Base-by-base conservation (phyloP, 2,329 filamentous ascomycete genomes). In the Pseudopithomyces chartarum region DNA sequence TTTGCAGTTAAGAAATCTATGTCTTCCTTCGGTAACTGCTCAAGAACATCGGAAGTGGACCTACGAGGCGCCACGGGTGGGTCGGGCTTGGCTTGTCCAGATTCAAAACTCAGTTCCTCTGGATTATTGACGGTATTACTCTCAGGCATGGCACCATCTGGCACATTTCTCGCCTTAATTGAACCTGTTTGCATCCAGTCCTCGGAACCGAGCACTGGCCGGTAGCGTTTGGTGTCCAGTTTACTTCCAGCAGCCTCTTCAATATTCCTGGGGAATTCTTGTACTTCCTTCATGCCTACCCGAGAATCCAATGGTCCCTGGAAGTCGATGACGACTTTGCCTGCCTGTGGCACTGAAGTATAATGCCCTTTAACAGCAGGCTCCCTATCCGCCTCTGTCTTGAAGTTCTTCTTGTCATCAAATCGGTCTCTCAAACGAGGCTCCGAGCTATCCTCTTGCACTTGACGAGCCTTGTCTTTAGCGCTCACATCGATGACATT, bases 1-100 rank as follows among this genome's bases (percentile, higher is more conserved):
- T 69, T 70, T 4, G 78, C 76, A 46, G 71, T 79, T 26, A 81
- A 63, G 6, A 73, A 65, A 46, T 81, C 78, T 17, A 80, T 63
- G 52, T 80, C 76, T 40, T 77, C 66, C 42, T 73, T 59, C 1
- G 75, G 73, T 11, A 76, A 58, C 6, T 69, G 71, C 6, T 64
- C 61, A 6, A 79, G 64, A 11, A 69, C 68, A 0, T 70, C 59
- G 5, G 65, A 65, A 45, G 67, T 64, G 45, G 68, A 67, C 39
- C 54, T 57, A 6, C 36, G 32, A 8, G 39, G 20, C 19, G 20
- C 52, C 13, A 40, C 17, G 22, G 39, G 13, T 22, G 20, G 17
- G 6, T 32, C 43, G 20, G 23, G 13, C 12, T 23, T 40, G 23
- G 11, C 34, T 44, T 33, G 48, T n/a, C 22, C 52, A 13, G 34